These are phyloP conservation scores for Bipolaris oryzae DNA, from an alignment of 2,329 filamentous ascomycete species.

Conservation along the genomic window DNA sequence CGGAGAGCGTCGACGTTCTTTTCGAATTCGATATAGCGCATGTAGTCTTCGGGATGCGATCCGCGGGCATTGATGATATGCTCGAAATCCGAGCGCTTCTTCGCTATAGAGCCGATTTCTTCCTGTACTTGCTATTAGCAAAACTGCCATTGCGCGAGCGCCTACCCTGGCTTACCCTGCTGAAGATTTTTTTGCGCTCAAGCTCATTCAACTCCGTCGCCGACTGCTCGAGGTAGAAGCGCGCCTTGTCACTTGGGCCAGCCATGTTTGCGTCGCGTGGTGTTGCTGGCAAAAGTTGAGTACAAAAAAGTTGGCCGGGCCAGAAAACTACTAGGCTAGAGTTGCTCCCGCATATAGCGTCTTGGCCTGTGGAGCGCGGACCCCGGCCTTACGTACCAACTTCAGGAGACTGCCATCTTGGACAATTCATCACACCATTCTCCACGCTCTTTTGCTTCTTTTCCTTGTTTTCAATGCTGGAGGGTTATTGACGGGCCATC, in stretches of 20 bases:
- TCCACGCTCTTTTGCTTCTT: constrained; percentile 39
- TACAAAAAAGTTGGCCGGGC: constrained; percentile 27
- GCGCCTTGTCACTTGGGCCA: constrained; percentile 87
- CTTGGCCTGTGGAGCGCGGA: constrained; percentile 31
- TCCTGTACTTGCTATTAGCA: constrained; percentile 59
- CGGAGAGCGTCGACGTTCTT: constrained; percentile 74
- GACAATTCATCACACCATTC: constrained; percentile 22
- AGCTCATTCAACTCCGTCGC: constrained; percentile 92
- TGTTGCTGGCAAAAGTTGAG: constrained; percentile 17
- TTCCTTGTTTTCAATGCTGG: constrained; percentile 27
- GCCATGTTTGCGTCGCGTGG: constrained; percentile 64
- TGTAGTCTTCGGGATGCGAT: constrained; percentile 73
- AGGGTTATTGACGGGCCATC: constrained; percentile 9
- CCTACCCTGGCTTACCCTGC: constrained; percentile 60
- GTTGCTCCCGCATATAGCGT: constrained; percentile 26
- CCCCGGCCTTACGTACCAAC: constrained; percentile 24
- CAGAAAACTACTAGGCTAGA: constrained; percentile 25
- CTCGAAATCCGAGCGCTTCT: constrained; percentile 91
- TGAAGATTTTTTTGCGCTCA: constrained; percentile 90
- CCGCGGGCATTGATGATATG: constrained; percentile 86
- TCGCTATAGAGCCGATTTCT: constrained; percentile 86
- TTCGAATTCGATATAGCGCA: constrained; percentile 77
- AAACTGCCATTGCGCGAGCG: neutral
- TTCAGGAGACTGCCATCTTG: constrained; percentile 39
- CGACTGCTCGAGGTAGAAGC: constrained; percentile 90